These are phyloP conservation scores for Drechslerella dactyloides DNA, from an alignment of 2,329 filamentous ascomycete species.

Conservation along the genomic window DNA sequence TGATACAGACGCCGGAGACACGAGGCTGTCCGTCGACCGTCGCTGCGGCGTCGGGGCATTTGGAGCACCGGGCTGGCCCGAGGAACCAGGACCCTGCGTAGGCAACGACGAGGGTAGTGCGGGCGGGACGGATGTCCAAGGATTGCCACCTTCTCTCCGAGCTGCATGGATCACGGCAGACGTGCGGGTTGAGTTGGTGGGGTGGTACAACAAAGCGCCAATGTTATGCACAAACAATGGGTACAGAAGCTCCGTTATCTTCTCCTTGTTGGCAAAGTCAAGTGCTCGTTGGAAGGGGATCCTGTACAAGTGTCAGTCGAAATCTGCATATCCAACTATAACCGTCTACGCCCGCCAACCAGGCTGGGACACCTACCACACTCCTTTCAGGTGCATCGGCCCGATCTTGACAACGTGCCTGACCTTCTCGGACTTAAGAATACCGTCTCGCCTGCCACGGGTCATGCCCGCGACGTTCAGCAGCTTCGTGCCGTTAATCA, in stretches of 20 bases:
- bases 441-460: constrained; percentile 89
- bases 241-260: constrained; percentile 94
- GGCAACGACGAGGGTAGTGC: constrained; percentile 34
- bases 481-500: constrained; percentile 98
- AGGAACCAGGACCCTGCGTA: constrained; percentile 26
- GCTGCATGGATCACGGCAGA: constrained; percentile 87
- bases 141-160: constrained; percentile 62
- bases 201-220: constrained; percentile 88
- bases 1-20: constrained; percentile 72
- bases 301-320: constrained; percentile 63
- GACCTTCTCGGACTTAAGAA: constrained; percentile 95
- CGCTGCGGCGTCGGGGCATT: constrained; percentile 62
- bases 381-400: constrained; percentile 97
- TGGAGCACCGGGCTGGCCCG: constrained; percentile 55
- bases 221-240: constrained; percentile 98
- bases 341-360: constrained; percentile 1
- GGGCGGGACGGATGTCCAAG: constrained; percentile 63
- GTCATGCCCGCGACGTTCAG: constrained; percentile 99
- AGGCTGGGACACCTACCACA: constrained; percentile 72
- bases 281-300: constrained; percentile 97
- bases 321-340: constrained; percentile 22
- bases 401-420: constrained; percentile 98
- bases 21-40: constrained; percentile 67
- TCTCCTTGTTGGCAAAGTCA: constrained; percentile 99
- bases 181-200: constrained; percentile 80